Evolutionary conservation across 306 rosid species (phyloP).

Genomic region (Inga leiocalycina): DNA sequence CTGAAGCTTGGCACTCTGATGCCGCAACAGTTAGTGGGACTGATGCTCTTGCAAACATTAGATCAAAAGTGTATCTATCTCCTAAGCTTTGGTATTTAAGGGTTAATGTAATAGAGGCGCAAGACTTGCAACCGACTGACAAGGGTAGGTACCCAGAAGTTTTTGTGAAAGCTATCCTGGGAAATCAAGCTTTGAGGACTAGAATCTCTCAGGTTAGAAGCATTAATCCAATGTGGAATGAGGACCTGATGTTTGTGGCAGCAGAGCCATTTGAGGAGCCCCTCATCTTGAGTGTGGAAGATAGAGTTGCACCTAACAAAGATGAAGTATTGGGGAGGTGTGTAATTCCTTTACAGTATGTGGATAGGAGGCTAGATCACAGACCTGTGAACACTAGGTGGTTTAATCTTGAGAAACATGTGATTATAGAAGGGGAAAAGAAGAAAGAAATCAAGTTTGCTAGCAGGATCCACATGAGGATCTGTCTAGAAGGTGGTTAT

Average conservation of each 20-base stretch:
- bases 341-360: slow-evolving; percentile 56
- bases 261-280: slow-evolving; percentile 93
- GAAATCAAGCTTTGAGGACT: slow-evolving; percentile 80
- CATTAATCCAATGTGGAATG: slow-evolving; percentile 97
- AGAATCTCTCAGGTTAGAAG: slow-evolving; percentile 71
- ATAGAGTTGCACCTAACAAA: slow-evolving; percentile 84
- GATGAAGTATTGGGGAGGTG: slow-evolving; percentile 83
- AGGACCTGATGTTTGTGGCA: slow-evolving; percentile 95
- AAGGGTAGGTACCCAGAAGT: slow-evolving; percentile 90
- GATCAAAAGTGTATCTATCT: slow-evolving; percentile 93
- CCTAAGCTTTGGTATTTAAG: slow-evolving; percentile 98
- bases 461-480: slow-evolving; percentile 87
- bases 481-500: slow-evolving; percentile 95
- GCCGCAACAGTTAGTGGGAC: slow-evolving; percentile 86
- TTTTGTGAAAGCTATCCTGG: slow-evolving; percentile 77
- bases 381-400: slow-evolving; percentile 82
- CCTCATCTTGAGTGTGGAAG: slow-evolving; percentile 84
- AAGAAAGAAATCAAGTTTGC: slow-evolving; percentile 91
- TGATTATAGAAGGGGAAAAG: slow-evolving; percentile 85
- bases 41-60: slow-evolving; percentile 84
- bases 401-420: slow-evolving; percentile 72
- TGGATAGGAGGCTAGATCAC: slow-evolving; percentile 81
- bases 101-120: slow-evolving; percentile 97
- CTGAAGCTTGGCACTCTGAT: slow-evolving; percentile 98
- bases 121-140: slow-evolving; percentile 74